Evolutionary conservation across 495 filamentous ascomycete genomes (phyloP).

Genomic region (Jackrogersella multiformis): DNA sequence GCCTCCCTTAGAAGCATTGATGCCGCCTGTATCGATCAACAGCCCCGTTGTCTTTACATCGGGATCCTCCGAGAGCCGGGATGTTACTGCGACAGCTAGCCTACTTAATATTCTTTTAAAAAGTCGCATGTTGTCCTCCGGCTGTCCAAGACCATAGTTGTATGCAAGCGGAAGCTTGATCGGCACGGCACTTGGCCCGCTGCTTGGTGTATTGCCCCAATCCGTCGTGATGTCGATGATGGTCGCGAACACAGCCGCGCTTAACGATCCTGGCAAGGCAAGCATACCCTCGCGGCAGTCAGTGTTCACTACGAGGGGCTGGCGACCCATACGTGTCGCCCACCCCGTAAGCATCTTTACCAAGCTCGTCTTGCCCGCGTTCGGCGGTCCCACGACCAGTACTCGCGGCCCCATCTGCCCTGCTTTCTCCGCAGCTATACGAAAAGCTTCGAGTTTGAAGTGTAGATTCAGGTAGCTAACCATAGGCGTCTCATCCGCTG

Average conservation of each 20-base stretch:
- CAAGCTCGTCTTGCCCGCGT: constrained; percentile 86
- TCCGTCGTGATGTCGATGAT: constrained; percentile 91
- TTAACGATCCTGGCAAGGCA: constrained; percentile 83
- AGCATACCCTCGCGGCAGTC: constrained; percentile 89
- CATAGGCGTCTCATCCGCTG: constrained; percentile 86
- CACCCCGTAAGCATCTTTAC: constrained; percentile 83
- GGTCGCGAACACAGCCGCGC: constrained; percentile 80
- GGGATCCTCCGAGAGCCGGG: constrained; percentile 80
- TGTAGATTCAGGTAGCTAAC: constrained; percentile 85
- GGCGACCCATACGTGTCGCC: constrained; percentile 76
- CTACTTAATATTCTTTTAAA: constrained; percentile 79
- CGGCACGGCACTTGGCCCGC: constrained; percentile 84
- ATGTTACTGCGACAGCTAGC: constrained; percentile 80
- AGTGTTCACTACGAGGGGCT: constrained; percentile 85
- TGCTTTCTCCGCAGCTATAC: constrained; percentile 63
- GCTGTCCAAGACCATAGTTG: constrained; percentile 78
- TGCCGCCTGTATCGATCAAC: constrained; percentile 85
- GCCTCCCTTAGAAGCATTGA: constrained; percentile 69
- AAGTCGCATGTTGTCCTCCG: constrained; percentile 76
- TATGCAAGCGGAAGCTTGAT: constrained; percentile 95
- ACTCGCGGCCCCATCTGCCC: constrained; percentile 74
- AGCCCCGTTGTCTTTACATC: constrained; percentile 75
- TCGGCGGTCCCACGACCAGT: constrained; percentile 81
- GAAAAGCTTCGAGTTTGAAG: constrained; percentile 77
- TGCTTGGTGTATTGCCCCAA: constrained; percentile 90